Percentiles rank a stretch among this genome's conserved stretches.
Conservation (phyloP, 23 red algal genomes). For the Gracilaria domingensis region DNA sequence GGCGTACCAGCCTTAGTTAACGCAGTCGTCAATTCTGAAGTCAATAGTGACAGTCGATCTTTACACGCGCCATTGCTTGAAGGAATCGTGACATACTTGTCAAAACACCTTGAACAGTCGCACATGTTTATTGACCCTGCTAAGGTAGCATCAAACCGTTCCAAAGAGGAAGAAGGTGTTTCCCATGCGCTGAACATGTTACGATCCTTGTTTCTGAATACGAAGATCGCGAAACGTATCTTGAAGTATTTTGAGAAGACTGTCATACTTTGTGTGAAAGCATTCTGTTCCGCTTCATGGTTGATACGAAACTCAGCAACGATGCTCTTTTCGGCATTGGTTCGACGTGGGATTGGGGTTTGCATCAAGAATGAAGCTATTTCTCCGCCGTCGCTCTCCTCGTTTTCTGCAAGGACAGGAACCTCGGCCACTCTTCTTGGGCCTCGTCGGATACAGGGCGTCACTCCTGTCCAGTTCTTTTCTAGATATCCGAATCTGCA, state of each 20-base stretch:
- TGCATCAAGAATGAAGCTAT: neutral
- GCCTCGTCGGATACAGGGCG: conserved; percentile 13
- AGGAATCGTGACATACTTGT: conserved; percentile 16
- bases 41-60: conserved; percentile 4
- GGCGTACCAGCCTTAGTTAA: conserved; percentile 51
- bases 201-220: conserved; percentile 54
- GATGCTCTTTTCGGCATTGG: conserved; percentile 53
- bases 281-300: conserved; percentile 66
- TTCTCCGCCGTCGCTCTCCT: conserved; percentile 2
- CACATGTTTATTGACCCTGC: conserved; percentile 11
- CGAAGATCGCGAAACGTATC: conserved; percentile 39
- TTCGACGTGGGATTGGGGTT: conserved; percentile 61
- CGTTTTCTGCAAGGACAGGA: conserved; percentile 3
- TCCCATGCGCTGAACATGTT: conserved; percentile 69
- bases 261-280: conserved; percentile 39
- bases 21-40: conserved; percentile 53
- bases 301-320: conserved; percentile 55
- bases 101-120: conserved; percentile 36
- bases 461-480: conserved; percentile 61
- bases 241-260: conserved; percentile 47
- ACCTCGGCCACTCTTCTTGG: conserved; percentile 12
- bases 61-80: conserved; percentile 57
- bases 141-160: neutral
- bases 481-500: conserved; percentile 62
- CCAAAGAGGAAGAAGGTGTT: conserved; percentile 52